Conservation (phyloP, 768 basidiomycete species). For the Butyriboletus loyo region DNA sequence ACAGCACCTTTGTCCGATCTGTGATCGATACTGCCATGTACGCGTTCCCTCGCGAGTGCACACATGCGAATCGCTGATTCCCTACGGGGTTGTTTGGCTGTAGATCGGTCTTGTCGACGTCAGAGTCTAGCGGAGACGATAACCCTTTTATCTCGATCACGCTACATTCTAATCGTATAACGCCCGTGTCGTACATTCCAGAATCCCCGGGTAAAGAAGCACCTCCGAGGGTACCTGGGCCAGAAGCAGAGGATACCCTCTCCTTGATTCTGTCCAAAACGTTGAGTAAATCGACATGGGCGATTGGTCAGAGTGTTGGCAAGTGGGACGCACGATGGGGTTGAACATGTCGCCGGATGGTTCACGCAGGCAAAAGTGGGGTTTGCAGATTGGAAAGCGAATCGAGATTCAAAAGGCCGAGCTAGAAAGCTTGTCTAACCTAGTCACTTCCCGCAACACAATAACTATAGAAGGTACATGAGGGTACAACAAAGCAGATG, state of each 20-base stretch:
- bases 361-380: slow-evolving; percentile 19
- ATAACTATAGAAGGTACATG: slow-evolving; percentile 31
- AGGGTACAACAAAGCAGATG: slow-evolving; percentile 32
- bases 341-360: slow-evolving; percentile 10
- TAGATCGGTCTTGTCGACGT: slow-evolving; percentile 10
- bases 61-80: neutral
- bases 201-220: slow-evolving; percentile 20
- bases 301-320: slow-evolving; percentile 43
- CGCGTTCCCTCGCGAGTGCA: neutral
- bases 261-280: slow-evolving; percentile 38
- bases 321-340: slow-evolving; percentile 43
- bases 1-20: slow-evolving; percentile 48
- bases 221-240: slow-evolving; percentile 42
- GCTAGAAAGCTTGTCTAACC: slow-evolving; percentile 26
- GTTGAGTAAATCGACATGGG: slow-evolving; percentile 33
- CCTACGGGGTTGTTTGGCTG: neutral
- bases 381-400: slow-evolving; percentile 41
- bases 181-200: slow-evolving; percentile 53
- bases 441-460: slow-evolving; percentile 29
- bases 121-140: slow-evolving; percentile 4
- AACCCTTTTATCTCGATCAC: slow-evolving; percentile 16
- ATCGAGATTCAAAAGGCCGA: slow-evolving; percentile 20
- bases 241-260: slow-evolving; percentile 54
- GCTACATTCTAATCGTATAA: slow-evolving; percentile 39
- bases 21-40: slow-evolving; percentile 46